A percentile compares a stretch with the other conserved stretches of the same genome.
phyloP scores from a whole-genome alignment of 73 alveolate genomes.

The Stentor coeruleus region DNA sequence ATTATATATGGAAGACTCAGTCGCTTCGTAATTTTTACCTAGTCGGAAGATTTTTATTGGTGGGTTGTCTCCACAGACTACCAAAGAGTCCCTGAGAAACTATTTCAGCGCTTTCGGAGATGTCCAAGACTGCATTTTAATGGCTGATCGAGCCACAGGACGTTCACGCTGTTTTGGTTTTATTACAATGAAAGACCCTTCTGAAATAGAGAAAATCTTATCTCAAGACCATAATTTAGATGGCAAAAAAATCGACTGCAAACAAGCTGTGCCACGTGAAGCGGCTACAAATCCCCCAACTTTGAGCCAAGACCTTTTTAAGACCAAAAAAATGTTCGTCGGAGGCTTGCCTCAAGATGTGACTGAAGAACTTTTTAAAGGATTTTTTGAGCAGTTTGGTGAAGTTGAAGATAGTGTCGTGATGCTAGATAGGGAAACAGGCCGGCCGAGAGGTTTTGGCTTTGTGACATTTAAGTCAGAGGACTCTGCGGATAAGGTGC shows the following conservation, averaged over 20 bases:
- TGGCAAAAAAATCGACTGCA: constrained; percentile 57
- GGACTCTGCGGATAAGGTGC: constrained; percentile 37
- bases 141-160: constrained; percentile 42
- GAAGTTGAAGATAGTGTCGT: constrained; percentile 57
- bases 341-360: constrained; percentile 69
- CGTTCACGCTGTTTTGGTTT: constrained; percentile 53
- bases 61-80: constrained; percentile 39
- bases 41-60: constrained; percentile 57
- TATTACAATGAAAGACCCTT: constrained; percentile 20
- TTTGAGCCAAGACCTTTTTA: too few species aligned
- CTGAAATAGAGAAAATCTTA: constrained; percentile 5
- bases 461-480: constrained; percentile 42
- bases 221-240: constrained; percentile 27
- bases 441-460: constrained; percentile 76
- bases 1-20: too few species aligned
- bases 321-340: constrained; percentile 50
- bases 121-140: constrained; percentile 36
- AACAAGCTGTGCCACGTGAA: constrained; percentile 48
- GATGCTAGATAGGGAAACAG: constrained; percentile 54
- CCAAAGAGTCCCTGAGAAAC: constrained; percentile 31
- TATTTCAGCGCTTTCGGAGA: constrained; percentile 41
- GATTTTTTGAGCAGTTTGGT: constrained; percentile 48
- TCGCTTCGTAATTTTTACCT: too few species aligned
- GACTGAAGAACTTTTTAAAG: constrained; percentile 39
- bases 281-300: too few species aligned